A percentile compares a stretch with the other conserved stretches of the same genome.
Evolutionary conservation across 2,329 filamentous ascomycete genomes (phyloP).

Genomic region (Zymoseptoria tritici): DNA sequence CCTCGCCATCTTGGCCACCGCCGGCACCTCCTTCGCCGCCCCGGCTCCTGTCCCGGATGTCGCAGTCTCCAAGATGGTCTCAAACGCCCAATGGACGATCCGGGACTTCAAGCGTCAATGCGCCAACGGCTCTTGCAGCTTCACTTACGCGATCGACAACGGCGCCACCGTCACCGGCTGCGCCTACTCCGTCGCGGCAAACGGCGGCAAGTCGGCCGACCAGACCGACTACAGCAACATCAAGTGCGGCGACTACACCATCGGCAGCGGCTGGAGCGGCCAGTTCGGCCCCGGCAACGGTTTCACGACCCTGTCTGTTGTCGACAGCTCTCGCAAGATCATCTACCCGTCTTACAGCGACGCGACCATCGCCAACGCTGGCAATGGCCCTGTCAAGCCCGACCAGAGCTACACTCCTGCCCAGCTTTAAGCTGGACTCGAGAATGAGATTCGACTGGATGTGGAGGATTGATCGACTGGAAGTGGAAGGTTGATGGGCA

Average conservation of each 20-base stretch:
- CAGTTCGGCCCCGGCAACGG: slow-evolving; percentile 16
- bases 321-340: slow-evolving; percentile 10
- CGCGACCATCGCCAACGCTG: slow-evolving; percentile 9
- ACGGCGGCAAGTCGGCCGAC: slow-evolving; percentile 9
- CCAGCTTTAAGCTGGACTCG: slow-evolving; percentile 9
- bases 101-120: slow-evolving; percentile 17
- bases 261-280: slow-evolving; percentile 14
- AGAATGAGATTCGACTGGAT: not conserved
- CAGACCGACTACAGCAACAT: slow-evolving; percentile 11
- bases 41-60: slow-evolving; percentile 5
- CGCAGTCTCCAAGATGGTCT: slow-evolving; percentile 11
- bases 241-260: slow-evolving; percentile 14
- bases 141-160: slow-evolving; percentile 16
- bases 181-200: slow-evolving; percentile 9
- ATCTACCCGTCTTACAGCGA: slow-evolving; percentile 19
- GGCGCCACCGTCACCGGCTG: slow-evolving; percentile 8
- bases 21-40: slow-evolving; percentile 10
- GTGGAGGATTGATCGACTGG: not conserved
- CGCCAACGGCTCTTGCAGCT: slow-evolving; percentile 10
- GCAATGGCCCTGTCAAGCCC: slow-evolving; percentile 11
- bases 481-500: not conserved
- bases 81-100: slow-evolving; percentile 14
- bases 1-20: slow-evolving; percentile 11
- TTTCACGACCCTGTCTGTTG: slow-evolving; percentile 16
- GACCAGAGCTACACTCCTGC: slow-evolving; percentile 21